Evolutionary conservation across 2,329 filamentous ascomycete species (phyloP).

Genomic region (Fusarium mundagurra): DNA sequence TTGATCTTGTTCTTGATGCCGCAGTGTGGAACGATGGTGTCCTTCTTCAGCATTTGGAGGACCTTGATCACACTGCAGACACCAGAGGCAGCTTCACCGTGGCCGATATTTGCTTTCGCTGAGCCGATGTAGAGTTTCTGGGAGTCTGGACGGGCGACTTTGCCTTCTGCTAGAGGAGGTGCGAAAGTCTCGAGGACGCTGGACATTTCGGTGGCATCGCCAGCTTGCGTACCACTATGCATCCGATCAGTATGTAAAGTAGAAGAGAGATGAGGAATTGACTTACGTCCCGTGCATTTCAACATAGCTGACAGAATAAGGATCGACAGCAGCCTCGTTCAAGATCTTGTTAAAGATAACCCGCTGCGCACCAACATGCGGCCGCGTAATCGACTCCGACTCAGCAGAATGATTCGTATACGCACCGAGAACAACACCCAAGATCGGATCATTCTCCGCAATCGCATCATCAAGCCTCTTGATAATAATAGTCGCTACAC

Average conservation of each 20-base stretch:
- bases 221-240: conserved; percentile 65
- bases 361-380: conserved; percentile 71
- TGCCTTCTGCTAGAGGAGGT: conserved; percentile 29
- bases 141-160: conserved; percentile 3
- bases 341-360: conserved; percentile 72
- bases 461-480: conserved; percentile 59
- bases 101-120: conserved; percentile 73
- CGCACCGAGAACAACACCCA: conserved; percentile 70
- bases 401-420: conserved; percentile 78
- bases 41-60: conserved; percentile 60
- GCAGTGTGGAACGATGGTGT: conserved; percentile 60
- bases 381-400: conserved; percentile 76
- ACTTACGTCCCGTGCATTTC: conserved; percentile 78
- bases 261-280: accelerated
- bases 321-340: conserved; percentile 77
- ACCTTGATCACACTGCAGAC: conserved; percentile 64
- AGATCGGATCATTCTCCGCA: conserved; percentile 71
- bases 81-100: conserved; percentile 71
- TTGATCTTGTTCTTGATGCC: conserved; percentile 64
- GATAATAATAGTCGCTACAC: conserved; percentile 57
- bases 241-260: accelerated
- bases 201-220: conserved; percentile 84
- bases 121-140: conserved; percentile 65
- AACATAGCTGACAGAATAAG: conserved; percentile 81
- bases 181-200: conserved; percentile 73